Percentiles rank a stretch among this genome's conserved stretches.
phyloP scores from a whole-genome alignment of 495 filamentous ascomycete species.

The Tuber umbilicatum region DNA sequence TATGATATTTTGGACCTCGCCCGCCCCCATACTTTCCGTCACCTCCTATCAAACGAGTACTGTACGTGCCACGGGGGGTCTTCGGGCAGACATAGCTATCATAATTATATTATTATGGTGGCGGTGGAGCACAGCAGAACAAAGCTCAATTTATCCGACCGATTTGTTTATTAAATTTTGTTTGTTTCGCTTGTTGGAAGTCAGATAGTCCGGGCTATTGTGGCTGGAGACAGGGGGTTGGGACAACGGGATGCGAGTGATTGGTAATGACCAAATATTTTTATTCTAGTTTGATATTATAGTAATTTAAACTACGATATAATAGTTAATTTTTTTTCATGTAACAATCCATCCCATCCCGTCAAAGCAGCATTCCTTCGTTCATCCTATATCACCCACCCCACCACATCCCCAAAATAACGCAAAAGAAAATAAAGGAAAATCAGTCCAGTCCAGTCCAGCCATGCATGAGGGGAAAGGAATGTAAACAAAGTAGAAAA shows the following conservation, averaged over 20 bases:
- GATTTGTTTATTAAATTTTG: no score
- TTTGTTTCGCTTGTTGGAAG: background rate
- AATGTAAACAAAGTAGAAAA: background rate
- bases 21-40: background rate
- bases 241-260: background rate
- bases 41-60: background rate
- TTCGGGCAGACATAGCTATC: background rate
- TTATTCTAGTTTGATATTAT: background rate
- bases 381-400: background rate
- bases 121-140: background rate
- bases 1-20: background rate
- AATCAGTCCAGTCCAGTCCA: background rate
- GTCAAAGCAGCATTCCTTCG: background rate
- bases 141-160: background rate
- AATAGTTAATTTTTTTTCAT: background rate
- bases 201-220: background rate
- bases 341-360: background rate
- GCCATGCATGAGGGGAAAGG: background rate
- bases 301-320: background rate
- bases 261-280: background rate
- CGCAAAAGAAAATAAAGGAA: background rate
- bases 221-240: background rate
- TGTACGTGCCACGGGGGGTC: background rate
- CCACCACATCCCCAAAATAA: background rate
- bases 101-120: background rate